These are phyloP conservation scores for Plasmodium inui DNA, from an alignment of 169 alveolate genomes.

Conservation along the genomic window DNA sequence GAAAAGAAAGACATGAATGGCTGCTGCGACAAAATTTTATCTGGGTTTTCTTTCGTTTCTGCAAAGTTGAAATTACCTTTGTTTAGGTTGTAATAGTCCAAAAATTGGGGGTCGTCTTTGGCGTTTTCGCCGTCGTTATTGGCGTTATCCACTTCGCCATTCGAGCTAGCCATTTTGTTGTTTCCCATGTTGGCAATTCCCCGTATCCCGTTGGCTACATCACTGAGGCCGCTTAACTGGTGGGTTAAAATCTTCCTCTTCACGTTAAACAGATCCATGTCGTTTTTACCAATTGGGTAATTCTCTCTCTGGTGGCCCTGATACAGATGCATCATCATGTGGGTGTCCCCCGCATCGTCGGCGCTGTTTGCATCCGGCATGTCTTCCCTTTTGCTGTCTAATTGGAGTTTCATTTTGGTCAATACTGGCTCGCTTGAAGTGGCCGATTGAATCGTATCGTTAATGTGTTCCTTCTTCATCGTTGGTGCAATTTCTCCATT, in stretches of 20 bases:
- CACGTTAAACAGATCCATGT: conserved; percentile 15
- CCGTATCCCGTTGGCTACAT: not conserved
- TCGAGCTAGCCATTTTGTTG: not conserved
- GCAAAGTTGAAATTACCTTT: not conserved
- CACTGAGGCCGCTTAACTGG: not conserved
- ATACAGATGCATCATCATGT: conserved; percentile 16
- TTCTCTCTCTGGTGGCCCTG: not conserved
- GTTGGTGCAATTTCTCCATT: not conserved
- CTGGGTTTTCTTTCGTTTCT: conserved; percentile 21
- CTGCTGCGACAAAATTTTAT: conserved; percentile 47
- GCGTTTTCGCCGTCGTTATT: not conserved
- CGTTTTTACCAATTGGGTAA: not conserved
- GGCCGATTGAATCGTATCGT: not conserved
- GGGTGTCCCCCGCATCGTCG: not conserved
- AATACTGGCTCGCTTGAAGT: not conserved
- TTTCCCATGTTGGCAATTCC: not conserved
- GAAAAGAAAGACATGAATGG: conserved; percentile 58
- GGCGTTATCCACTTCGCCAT: not conserved
- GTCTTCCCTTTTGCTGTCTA: conserved; percentile 20
- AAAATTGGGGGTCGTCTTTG: conserved; percentile 35
- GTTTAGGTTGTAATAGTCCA: conserved; percentile 50
- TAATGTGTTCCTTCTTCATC: not conserved
- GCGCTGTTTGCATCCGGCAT: not conserved
- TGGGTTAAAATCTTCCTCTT: not conserved
- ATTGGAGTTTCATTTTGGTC: not conserved